Evolutionary conservation across 768 basidiomycete genomes (phyloP), one percentile per base, ranked within the genome.

Genomic region (Tylopilus sp.): DNA sequence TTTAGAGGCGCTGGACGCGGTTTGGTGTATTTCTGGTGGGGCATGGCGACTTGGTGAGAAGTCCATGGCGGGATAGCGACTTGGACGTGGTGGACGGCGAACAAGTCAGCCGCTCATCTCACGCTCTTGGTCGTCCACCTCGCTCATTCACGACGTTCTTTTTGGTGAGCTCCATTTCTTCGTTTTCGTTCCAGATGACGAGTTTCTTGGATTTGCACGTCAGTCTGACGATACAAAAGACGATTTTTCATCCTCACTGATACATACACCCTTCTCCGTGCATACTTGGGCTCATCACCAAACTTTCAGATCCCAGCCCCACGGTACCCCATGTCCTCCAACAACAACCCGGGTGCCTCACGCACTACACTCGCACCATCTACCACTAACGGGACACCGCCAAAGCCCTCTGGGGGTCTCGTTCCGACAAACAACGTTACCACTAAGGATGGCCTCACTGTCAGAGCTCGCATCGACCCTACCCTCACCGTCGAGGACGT

Each of bases 341-440:
- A 38, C 52, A 70, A 50, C 69, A 62, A 58, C 48, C 57, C 70
- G 21, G 60, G 70, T 47, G 62, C 55, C 26, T 65, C 67, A 31
- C 67, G 69, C 48, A 61, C 59, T 4, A 57, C 60, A 4, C 58
- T 60, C 45, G 30, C 58, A 12, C 68, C 56, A 71, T 64, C 63
- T 40, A 31, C 62, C 46, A 31, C 64, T 15, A 66, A 65, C 43
- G 75, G 76, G 49, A 52, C 69, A 9, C 64, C 66, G 49, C 56
- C 67, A 46, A 76, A 76, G 67, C 63, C 80, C 12, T 70, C 72
- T 6, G 67, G 75, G 6, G 67, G 54, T 23, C 75, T 91, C 28
- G 79, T 91, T 2, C 91, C 91, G 8, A 93, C 91, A 10, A 93
- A 93, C 69, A 88, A 79, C 50, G 88, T 93, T 44, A 84, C 87